Base-by-base conservation (phyloP, 768 basidiomycete genomes). In the Pulveroboletus sp. region DNA sequence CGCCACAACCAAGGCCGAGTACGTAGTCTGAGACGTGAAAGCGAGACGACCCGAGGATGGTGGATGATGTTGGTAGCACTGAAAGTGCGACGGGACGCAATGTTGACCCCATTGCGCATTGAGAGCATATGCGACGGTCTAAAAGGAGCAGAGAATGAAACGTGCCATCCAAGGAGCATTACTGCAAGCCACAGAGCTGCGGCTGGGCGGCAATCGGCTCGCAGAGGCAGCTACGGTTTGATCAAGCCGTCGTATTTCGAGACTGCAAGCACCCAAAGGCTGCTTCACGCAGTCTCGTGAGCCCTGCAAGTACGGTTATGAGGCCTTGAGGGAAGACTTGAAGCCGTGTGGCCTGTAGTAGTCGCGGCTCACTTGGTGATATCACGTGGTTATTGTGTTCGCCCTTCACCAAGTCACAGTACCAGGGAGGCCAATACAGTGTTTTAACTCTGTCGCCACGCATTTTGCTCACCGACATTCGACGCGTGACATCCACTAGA, bases 151-250 rank as follows among this genome's bases (percentile, higher is more conserved):
- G 61, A 61, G 40, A 66, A 57, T 37, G 63, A 54, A 43, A 54
- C 48, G 39, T 65, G 49, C 55, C 53, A 51, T 39, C 55, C 56
- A 51, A 42, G 47, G 43, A 49, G 51, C 63, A 69, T 69, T 13
- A 32, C 48, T 77, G 77, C 46, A 38, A 9, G 77, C 54, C 67
- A 1, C 70, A 77, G 44, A 15, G 45, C 1, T 56, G 76, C 32
- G 2, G 74, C 11, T 76, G 71, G 1, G 64, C 76, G n/a, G 32
- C 17, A 3, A 69, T 71, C 18, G 81, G 83, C 55, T 81, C 27
- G 71, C 65, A 3, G 67, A 52, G 2, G 75, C 77, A 15, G 80
- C 81, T 55, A 45, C 43, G 10, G 5, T 38, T 14, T 41, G 18
- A 41, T 43, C n/a, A 43, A 7, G 59, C 71, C 18, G 39, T 36